Conservation (phyloP, 2,329 filamentous ascomycete species). For the Aspergillus niger region DNA sequence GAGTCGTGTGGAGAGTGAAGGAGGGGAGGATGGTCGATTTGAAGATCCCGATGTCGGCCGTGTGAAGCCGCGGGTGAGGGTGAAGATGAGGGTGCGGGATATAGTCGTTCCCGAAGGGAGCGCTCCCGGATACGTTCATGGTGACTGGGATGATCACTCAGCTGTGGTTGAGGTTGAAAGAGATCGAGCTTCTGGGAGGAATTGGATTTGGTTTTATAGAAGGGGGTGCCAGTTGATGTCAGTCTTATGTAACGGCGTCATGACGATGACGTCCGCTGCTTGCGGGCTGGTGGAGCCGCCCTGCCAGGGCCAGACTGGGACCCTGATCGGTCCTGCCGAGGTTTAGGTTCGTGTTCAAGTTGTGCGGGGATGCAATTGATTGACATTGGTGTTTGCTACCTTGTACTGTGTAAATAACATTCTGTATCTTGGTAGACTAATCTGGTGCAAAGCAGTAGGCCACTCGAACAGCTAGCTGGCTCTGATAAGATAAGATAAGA, state of each 20-base stretch:
- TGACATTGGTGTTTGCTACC: too few species aligned
- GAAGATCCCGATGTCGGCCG: constrained; percentile 52
- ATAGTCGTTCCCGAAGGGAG: background rate
- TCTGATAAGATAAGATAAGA: background rate
- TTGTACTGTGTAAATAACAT: too few species aligned
- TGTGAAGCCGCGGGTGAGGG: constrained; percentile 6
- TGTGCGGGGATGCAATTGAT: too few species aligned
- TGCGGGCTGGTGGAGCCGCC: background rate
- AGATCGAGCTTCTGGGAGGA: background rate
- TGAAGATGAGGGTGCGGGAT: background rate
- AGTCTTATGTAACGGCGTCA: constrained; percentile 22
- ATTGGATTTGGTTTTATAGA: constrained; percentile 2
- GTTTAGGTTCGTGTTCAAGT: background rate
- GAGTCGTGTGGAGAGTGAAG: constrained; percentile 54
- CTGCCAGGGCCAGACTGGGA: background rate
- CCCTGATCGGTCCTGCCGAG: background rate
- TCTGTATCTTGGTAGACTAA: too few species aligned
- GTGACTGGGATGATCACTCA: background rate
- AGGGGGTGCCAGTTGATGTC: constrained; percentile 19
- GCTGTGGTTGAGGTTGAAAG: background rate
- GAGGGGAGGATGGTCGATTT: constrained; percentile 58
- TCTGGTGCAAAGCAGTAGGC: too few species aligned
- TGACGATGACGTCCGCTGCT: constrained; percentile 5
- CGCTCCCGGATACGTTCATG: constrained; percentile 16
- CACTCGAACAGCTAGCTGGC: background rate